Conservation (phyloP, 2,329 filamentous ascomycete species). For the Colletotrichum spinosum region DNA sequence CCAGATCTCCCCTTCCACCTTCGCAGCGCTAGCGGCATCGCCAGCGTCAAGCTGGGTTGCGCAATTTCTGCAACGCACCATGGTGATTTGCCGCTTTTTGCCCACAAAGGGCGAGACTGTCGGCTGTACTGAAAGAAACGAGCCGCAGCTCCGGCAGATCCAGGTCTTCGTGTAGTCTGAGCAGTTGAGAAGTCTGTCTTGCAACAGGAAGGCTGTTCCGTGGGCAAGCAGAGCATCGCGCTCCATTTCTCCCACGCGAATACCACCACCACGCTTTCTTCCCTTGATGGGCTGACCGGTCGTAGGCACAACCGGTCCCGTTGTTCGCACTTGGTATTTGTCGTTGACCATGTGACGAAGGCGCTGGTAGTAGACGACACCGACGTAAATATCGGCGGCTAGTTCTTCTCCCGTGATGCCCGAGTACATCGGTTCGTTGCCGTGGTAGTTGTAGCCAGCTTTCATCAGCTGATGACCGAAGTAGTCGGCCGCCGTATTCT, state of each 20-base stretch:
- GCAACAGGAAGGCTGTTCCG: constrained; percentile 92
- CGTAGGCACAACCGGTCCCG: constrained; percentile 88
- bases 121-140: constrained; percentile 88
- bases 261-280: constrained; percentile 95
- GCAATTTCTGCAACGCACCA: constrained; percentile 84
- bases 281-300: constrained; percentile 98
- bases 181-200: constrained; percentile 97
- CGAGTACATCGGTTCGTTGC: constrained; percentile 98
- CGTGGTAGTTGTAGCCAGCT: constrained; percentile 97
- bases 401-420: constrained; percentile 97
- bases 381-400: constrained; percentile 94
- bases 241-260: constrained; percentile 99
- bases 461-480: constrained; percentile 96
- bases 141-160: constrained; percentile 90
- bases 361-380: constrained; percentile 97
- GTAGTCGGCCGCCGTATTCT: constrained; percentile 91
- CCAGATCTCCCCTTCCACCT: constrained; percentile 82
- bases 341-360: constrained; percentile 99
- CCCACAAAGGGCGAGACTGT: constrained; percentile 75
- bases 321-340: constrained; percentile 98
- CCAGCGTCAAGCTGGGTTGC: constrained; percentile 71
- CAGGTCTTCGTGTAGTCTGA: constrained; percentile 92
- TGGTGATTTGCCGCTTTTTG: constrained; percentile 74
- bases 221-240: constrained; percentile 94
- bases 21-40: constrained; percentile 65